Evolutionary conservation across 192 early-diverging fungal species (phyloP), one percentile per base, ranked within the genome.

Genomic region (Globomyces pollinis-pini): DNA sequence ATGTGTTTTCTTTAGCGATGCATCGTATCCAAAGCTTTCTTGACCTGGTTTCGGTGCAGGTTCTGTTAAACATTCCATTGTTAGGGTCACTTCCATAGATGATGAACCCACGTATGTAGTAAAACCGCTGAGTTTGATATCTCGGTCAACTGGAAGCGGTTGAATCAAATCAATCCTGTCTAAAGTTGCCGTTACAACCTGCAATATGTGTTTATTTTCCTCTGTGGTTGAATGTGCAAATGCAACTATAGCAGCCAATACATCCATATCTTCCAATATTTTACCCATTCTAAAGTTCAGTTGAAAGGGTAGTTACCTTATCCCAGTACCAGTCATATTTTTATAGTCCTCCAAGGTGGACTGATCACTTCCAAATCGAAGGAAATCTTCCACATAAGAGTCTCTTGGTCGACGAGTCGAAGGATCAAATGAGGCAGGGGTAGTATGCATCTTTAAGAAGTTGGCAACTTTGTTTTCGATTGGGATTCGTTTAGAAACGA

Each of bases 81-180:
- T 50, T 33, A 74, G 21, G 1, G 68, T 63, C 8, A 80, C 72
- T 77, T 94, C 93, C 89, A 96, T 89, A 21, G 88, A 91, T 57
- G 88, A 90, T 38, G 71, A 77, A 9, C 93, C 93, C 3, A 88
- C 89, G 57, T 62, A 89, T 0, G 87, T 88, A 24, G 93, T 90
- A 57, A 85, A 84, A 16, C 90, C 93, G 28, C 78, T 77, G 35
- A 96, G 69, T n/a, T 84, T 76, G 33, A 91, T 72, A 63, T 96
- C 88, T 38, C 71, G 41, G 55, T 85, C 77, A 7, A 81, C 63
- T 4, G 79, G 74, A 33, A 89, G 74, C 2, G 69, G 73, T 24
- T 73, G 58, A 32, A 87, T 65, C 42, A 96, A 65, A 21, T 93
- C 90, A 34, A 93, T 89, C 18, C 93, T 73, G 65, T 96, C 93